Evolutionary conservation across 768 basidiomycete species (phyloP).

Genomic region (Kwoniella sp.): DNA sequence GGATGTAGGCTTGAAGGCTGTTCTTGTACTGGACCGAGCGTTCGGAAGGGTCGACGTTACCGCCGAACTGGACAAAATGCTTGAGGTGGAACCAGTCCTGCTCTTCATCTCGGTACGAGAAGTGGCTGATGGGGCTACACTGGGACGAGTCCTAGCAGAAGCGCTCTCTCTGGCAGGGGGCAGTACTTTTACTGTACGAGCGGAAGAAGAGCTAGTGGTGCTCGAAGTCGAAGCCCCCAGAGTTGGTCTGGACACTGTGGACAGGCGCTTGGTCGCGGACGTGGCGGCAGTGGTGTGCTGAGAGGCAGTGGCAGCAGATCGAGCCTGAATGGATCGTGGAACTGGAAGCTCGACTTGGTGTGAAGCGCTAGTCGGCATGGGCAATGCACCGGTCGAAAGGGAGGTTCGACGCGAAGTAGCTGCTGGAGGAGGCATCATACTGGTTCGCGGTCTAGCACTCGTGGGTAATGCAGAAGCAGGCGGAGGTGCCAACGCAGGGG

Average conservation of each 20-base stretch:
- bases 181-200: not conserved
- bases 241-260: not conserved
- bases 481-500: not conserved
- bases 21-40: not conserved
- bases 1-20: slow-evolving; percentile 10
- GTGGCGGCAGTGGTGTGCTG: not conserved
- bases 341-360: slow-evolving; percentile 4
- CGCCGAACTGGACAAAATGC: slow-evolving; percentile 4
- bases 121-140: slow-evolving; percentile 8
- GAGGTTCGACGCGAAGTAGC: slow-evolving; percentile 29
- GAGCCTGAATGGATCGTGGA: not conserved
- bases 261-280: not conserved
- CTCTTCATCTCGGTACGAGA: not conserved
- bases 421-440: slow-evolving; percentile 7
- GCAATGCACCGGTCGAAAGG: slow-evolving; percentile 35
- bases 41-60: not conserved
- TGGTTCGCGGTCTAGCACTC: slow-evolving; percentile 11
- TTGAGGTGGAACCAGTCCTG: slow-evolving; percentile 2
- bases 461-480: not conserved
- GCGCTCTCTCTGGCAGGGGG: not conserved
- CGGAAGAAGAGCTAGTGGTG: not conserved
- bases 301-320: not conserved
- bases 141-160: not conserved
- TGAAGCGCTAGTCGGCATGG: slow-evolving; percentile 27
- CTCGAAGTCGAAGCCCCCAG: not conserved